These are phyloP conservation scores for Neonectria punicea DNA, from an alignment of 2,329 filamentous ascomycete species.

Conservation along the genomic window DNA sequence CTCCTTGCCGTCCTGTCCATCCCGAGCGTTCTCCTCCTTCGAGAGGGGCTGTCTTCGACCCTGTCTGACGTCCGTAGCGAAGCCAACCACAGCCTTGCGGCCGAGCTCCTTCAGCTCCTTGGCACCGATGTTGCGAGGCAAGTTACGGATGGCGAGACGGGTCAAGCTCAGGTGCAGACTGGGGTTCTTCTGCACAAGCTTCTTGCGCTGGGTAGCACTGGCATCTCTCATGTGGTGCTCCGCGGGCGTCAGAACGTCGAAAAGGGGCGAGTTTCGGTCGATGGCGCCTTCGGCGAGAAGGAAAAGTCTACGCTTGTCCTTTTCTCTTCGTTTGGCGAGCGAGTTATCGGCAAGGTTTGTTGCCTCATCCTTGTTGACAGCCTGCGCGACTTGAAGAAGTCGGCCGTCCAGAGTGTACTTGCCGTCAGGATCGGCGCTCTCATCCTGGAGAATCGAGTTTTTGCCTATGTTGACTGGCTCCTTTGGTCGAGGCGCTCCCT, in stretches of 20 bases:
- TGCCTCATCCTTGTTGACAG: constrained; percentile 86
- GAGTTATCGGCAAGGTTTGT: constrained; percentile 77
- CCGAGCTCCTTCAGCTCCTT: constrained; percentile 94
- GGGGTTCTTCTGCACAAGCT: constrained; percentile 90
- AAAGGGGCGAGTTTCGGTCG: constrained; percentile 78
- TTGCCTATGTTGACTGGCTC: constrained; percentile 63
- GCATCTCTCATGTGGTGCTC: constrained; percentile 91
- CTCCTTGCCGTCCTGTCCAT: constrained; percentile 81
- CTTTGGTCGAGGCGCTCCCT: constrained; percentile 73
- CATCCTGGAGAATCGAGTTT: constrained; percentile 88
- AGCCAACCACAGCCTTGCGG: constrained; percentile 91
- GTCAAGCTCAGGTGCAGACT: constrained; percentile 89
- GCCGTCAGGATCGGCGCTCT: constrained; percentile 81
- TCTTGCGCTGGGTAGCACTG: constrained; percentile 87
- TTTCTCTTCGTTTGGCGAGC: constrained; percentile 71
- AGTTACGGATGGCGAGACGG: constrained; percentile 89
- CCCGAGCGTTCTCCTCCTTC: constrained; percentile 87
- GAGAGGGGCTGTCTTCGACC: constrained; percentile 81
- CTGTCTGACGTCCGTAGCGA: constrained; percentile 87
- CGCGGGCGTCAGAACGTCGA: constrained; percentile 77
- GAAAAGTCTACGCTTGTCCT: constrained; percentile 91
- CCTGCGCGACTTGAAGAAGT: constrained; percentile 83
- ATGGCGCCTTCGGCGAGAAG: constrained; percentile 89
- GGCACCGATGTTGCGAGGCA: constrained; percentile 83
- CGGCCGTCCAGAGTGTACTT: constrained; percentile 92